Conservation (phyloP, 2,329 filamentous ascomycete genomes). For the Phialophora verrucosa region DNA sequence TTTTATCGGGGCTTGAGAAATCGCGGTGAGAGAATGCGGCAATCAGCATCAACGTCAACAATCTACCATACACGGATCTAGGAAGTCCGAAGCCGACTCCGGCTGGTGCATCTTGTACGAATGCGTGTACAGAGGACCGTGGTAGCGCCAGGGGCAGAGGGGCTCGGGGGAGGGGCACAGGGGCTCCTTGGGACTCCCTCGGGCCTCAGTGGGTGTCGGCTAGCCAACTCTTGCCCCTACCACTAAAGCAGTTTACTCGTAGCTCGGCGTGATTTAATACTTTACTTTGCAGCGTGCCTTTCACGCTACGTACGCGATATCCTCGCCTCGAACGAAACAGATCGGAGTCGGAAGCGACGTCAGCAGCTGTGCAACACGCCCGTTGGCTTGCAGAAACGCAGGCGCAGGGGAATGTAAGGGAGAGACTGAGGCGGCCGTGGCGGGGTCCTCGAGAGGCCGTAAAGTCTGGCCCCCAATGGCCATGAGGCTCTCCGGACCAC, state of each 20-base stretch:
- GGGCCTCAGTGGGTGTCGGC: neutral
- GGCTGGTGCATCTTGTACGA: conserved; percentile 19
- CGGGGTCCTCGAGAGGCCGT: neutral
- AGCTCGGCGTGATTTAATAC: neutral
- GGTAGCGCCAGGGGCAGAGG: neutral
- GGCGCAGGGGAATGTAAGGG: neutral
- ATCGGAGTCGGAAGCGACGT: neutral
- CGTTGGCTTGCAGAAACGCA: neutral
- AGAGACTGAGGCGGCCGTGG: too few relatives aligned
- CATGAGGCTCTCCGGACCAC: neutral
- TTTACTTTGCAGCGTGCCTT: neutral
- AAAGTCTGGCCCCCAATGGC: conserved; percentile 4
- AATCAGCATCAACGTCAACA: conserved; percentile 12
- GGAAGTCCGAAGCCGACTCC: conserved; percentile 17
- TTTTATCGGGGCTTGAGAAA: conserved; percentile 7
- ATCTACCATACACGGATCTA: conserved; percentile 9
- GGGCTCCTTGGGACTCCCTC: neutral
- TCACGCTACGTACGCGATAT: neutral
- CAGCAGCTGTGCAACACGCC: neutral
- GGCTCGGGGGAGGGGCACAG: neutral
- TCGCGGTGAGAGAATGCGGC: conserved; percentile 18
- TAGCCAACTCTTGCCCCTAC: neutral
- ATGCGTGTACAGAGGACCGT: neutral
- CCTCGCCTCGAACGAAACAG: neutral
- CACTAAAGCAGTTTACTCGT: neutral